Percentiles rank a stretch among this genome's conserved stretches.
phyloP scores from a whole-genome alignment of 2,329 filamentous ascomycete genomes.

The Penicillium capsulatum region DNA sequence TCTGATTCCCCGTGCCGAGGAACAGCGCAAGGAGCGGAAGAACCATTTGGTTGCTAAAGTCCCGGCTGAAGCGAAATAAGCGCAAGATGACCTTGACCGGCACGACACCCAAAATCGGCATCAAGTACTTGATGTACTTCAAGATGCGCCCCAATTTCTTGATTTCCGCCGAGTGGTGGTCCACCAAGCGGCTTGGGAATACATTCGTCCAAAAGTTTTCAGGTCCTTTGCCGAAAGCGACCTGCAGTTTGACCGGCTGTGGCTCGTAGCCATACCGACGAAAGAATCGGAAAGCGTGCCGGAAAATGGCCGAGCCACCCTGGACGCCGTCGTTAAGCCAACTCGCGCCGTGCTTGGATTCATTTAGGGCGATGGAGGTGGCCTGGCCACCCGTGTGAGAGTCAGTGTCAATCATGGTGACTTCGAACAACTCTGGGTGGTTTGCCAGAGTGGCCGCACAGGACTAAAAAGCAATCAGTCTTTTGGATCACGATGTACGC shows the following conservation, averaged over 20 bases:
- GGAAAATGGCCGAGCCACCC: constrained; percentile 58
- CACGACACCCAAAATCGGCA: constrained; percentile 54
- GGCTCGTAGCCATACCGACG: constrained; percentile 54
- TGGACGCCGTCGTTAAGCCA: constrained; percentile 62
- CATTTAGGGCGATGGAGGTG: constrained; percentile 55
- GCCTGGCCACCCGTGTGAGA: constrained; percentile 59
- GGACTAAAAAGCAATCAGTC: constrained; percentile 40
- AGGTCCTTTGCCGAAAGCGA: constrained; percentile 56
- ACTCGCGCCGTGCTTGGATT: constrained; percentile 53
- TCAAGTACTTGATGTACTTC: constrained; percentile 53
- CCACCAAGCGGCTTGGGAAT: constrained; percentile 54
- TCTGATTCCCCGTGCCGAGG: constrained; percentile 70
- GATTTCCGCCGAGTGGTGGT: constrained; percentile 54
- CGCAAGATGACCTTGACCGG: constrained; percentile 62
- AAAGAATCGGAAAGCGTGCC: constrained; percentile 61
- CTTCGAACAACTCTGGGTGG: constrained; percentile 61
- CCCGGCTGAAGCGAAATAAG: constrained; percentile 63
- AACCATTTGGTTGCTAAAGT: constrained; percentile 68
- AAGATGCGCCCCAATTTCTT: constrained; percentile 52
- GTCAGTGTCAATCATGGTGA: constrained; percentile 59
- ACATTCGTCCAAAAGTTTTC: constrained; percentile 60
- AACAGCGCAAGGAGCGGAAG: constrained; percentile 70
- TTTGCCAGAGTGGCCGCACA: constrained; percentile 64
- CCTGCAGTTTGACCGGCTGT: constrained; percentile 56
- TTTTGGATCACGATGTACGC: background rate